These are phyloP conservation scores for Nitzschia sp. DNA, from an alignment of 108 stramenopile genomes.

Conservation along the genomic window DNA sequence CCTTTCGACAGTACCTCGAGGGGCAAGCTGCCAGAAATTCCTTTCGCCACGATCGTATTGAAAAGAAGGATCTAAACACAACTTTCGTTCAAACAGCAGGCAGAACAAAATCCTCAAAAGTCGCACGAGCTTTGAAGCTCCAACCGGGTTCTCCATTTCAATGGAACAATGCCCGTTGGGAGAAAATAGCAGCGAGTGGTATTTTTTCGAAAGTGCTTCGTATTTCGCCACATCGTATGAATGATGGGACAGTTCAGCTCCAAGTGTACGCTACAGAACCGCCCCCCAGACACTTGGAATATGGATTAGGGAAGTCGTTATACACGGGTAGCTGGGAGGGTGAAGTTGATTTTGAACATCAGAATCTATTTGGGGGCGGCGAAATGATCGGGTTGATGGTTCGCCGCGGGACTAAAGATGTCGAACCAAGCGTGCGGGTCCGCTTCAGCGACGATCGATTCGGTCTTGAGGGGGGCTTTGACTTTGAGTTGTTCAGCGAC, in stretches of 20 bases:
- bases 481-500: constrained; percentile 72
- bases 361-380: constrained; percentile 78
- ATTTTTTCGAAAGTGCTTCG: constrained; percentile 43
- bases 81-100: constrained; percentile 62
- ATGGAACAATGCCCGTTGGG: constrained; percentile 48
- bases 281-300: constrained; percentile 76
- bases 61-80: constrained; percentile 42
- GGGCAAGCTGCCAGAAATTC: constrained; percentile 23
- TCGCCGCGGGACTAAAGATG: constrained; percentile 70
- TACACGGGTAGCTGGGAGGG: constrained; percentile 82
- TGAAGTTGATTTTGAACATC: constrained; percentile 77
- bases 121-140: constrained; percentile 62
- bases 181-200: constrained; percentile 51
- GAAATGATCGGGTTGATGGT: constrained; percentile 63
- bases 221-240: constrained; percentile 36
- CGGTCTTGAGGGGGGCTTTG: constrained; percentile 69
- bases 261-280: constrained; percentile 76
- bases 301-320: constrained; percentile 75
- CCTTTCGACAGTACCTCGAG: constrained; percentile 42
- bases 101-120: constrained; percentile 54
- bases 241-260: constrained; percentile 61
- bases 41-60: constrained; percentile 12
- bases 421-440: constrained; percentile 40
- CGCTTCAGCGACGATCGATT: constrained; percentile 54
- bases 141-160: constrained; percentile 65